A percentile compares a stretch with the other conserved stretches of the same genome.
Conservation (phyloP, 2,329 filamentous ascomycete genomes). For the Coniochaeta hoffmannii region DNA sequence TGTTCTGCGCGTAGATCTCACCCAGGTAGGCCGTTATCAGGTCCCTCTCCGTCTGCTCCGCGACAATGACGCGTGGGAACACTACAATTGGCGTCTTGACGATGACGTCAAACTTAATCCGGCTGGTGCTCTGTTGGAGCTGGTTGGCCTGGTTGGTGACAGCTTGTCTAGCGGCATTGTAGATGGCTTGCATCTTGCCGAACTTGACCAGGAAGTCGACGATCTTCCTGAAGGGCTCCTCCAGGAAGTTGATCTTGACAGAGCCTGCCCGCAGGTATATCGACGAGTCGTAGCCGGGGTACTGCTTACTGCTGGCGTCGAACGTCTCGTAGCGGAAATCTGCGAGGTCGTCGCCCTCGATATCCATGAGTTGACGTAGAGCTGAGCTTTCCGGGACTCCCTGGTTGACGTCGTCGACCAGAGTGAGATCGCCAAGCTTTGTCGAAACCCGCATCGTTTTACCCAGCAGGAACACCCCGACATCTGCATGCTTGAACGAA, state of each 20-base stretch:
- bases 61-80: conserved; percentile 72
- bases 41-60: conserved; percentile 64
- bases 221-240: conserved; percentile 96
- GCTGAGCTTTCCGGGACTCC: conserved; percentile 76
- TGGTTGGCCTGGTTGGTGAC: conserved; percentile 91
- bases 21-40: conserved; percentile 87
- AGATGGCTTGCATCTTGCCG: conserved; percentile 98
- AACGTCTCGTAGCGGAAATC: conserved; percentile 98
- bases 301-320: conserved; percentile 65
- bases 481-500: conserved; percentile 85
- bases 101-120: conserved; percentile 88
- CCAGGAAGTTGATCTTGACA: conserved; percentile 92
- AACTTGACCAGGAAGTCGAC: conserved; percentile 98
- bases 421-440: conserved; percentile 75
- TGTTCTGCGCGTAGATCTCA: conserved; percentile 95
- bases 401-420: conserved; percentile 90
- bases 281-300: conserved; percentile 92
- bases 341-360: conserved; percentile 89
- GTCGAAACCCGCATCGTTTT: conserved; percentile 83
- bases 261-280: conserved; percentile 88
- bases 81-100: conserved; percentile 94
- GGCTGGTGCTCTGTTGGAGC: conserved; percentile 81
- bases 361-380: conserved; percentile 81
- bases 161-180: conserved; percentile 92
- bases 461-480: conserved; percentile 80